phyloP scores from a whole-genome alignment of 768 basidiomycete genomes.

The Pholiota molesta region DNA sequence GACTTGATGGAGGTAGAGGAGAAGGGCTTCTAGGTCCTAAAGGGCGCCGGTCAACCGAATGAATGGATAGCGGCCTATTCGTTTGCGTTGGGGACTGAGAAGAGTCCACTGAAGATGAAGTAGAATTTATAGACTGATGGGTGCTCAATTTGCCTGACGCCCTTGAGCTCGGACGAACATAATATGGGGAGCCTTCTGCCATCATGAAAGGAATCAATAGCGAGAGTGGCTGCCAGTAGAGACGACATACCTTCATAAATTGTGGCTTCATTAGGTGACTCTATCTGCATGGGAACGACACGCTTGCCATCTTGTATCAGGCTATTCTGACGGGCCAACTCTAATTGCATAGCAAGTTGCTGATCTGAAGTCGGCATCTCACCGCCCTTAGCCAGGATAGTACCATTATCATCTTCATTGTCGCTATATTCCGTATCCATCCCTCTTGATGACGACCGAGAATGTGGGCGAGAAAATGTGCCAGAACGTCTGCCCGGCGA shows the following conservation, averaged over 20 bases:
- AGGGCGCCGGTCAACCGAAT: slow-evolving; percentile 60
- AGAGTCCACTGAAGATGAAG: slow-evolving; percentile 35
- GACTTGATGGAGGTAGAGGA: slow-evolving; percentile 57
- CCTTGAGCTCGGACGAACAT: slow-evolving; percentile 57
- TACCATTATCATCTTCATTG: slow-evolving; percentile 47
- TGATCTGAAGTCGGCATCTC: slow-evolving; percentile 69
- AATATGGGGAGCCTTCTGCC: slow-evolving; percentile 62
- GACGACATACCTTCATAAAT: slow-evolving; percentile 73
- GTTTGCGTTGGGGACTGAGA: slow-evolving; percentile 23
- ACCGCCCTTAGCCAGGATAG: slow-evolving; percentile 31
- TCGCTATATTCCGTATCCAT: slow-evolving; percentile 43
- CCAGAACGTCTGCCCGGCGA: slow-evolving; percentile 42
- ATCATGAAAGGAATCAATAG: slow-evolving; percentile 12
- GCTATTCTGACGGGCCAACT: slow-evolving; percentile 84
- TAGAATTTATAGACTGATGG: slow-evolving; percentile 50
- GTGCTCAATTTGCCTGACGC: slow-evolving; percentile 47
- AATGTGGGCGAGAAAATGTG: slow-evolving; percentile 35
- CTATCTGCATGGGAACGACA: slow-evolving; percentile 40
- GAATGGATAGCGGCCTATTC: slow-evolving; percentile 46
- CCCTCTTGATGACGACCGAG: slow-evolving; percentile 41
- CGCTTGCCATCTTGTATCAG: slow-evolving; percentile 66
- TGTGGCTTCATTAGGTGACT: slow-evolving; percentile 58
- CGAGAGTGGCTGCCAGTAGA: slow-evolving; percentile 10
- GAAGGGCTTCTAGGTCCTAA: slow-evolving; percentile 79
- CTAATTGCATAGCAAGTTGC: slow-evolving; percentile 77